Evolutionary conservation across 1,139 yeast genomes (phyloP).

Genomic region (Lodderomyces theae): DNA sequence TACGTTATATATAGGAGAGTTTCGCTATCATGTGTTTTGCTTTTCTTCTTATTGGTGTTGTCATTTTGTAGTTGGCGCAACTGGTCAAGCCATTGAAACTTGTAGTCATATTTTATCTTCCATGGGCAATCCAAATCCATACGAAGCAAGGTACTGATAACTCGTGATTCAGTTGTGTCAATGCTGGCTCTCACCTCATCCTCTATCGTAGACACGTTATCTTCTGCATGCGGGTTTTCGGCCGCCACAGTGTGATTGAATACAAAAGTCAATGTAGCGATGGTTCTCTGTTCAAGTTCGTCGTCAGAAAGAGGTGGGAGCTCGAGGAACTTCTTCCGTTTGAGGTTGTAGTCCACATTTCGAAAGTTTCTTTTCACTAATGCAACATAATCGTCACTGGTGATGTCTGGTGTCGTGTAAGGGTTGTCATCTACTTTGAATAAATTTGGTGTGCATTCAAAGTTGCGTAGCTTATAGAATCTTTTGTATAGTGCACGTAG

Average conservation of each 20-base stretch:
- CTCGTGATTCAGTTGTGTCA: conserved; percentile 25
- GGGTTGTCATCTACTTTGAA: conserved; percentile 8
- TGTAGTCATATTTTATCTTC: conserved; percentile 28
- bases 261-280: conserved; percentile 38
- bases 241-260: conserved; percentile 35
- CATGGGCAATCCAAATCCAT: conserved; percentile 31
- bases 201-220: conserved; percentile 20
- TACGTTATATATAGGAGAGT: conserved; percentile 19
- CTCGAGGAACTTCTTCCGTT: conserved; percentile 17
- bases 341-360: conserved; percentile 20
- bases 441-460: conserved; percentile 18
- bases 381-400: conserved; percentile 8
- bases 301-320: conserved; percentile 10
- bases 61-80: conserved; percentile 7
- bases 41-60: conserved; percentile 8
- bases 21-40: conserved; percentile 3
- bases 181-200: conserved; percentile 19
- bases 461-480: conserved; percentile 30
- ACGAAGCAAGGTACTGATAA: conserved; percentile 30
- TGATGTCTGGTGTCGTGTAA: conserved; percentile 12
- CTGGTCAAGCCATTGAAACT: conserved; percentile 27
- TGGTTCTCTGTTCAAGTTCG: conserved; percentile 24
- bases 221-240: conserved; percentile 15
- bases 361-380: conserved; percentile 24
- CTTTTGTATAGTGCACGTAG: conserved; percentile 27